Evolutionary conservation across 1,284 basidiomycete genomes (phyloP), one percentile per base, ranked within the genome.

Genomic region (Coniferiporia sulphurascens): DNA sequence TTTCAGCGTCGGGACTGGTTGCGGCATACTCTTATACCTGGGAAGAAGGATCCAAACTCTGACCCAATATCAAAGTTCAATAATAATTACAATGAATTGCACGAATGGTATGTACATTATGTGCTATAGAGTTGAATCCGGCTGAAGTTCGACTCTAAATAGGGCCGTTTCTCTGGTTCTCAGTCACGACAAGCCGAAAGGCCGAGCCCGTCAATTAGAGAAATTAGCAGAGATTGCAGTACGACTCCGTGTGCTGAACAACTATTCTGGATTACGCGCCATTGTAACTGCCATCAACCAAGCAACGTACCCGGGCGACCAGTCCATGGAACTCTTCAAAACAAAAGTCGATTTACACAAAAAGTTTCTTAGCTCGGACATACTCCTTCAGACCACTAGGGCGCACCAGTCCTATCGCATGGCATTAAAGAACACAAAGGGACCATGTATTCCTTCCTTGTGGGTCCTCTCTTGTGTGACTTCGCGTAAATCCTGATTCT

Each of bases 261-360:
- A 92, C 65, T 92, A 92, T 69, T 90, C 89, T 8, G 89, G 85
- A 1, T 70, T 91, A 59, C 87, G 89, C 19, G 88, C 89, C 4
- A 84, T 92, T 65, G 84, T 92, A 17, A 89, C 89, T 36, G 89
- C 89, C n/a, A 90, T 92, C 70, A 89, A 90, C 66, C 83, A 80
- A 63, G 81, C 87, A 0, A 85, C 84, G 1, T 87, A 82, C 64
- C 75, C 82, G 43, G 87, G 85, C 15, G 89, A 91, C 67, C 80
- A 81, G 62, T 83, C 86, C 1, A 84, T 89, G 78, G 84, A 86
- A 61, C 71, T 79, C 48, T 86, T 90, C 70, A 84, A 82, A 68
- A 65, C 75, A 7, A 86, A 79, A 69, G 79, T 82, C 12, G 81
- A 85, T 57, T 80, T 83, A 48, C 83, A 81, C 62, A 92, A 91